Base-by-base conservation (phyloP, 2,329 filamentous ascomycete species). In the Exophiala lecanii-corni region DNA sequence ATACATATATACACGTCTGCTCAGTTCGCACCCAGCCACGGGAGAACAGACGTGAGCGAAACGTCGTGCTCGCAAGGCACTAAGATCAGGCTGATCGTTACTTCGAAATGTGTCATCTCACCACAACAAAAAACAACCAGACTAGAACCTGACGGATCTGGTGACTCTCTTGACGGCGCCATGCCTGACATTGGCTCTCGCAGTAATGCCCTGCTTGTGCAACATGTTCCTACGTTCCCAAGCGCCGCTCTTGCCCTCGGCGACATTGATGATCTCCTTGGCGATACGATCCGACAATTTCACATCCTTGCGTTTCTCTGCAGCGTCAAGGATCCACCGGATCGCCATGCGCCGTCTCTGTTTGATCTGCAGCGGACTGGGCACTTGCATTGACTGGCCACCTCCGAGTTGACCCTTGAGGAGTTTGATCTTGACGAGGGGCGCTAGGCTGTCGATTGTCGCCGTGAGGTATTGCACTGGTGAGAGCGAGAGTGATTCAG, bases 371-470 rank as follows among this genome's bases (percentile, higher is more conserved):
- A 97, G 72, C 1, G 92, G 91, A 16, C 82, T 73, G 0, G 92
- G 92, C 25, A 96, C 76, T 43, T 91, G 87, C 45, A 96, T 76
- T 9, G 87, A 78, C 25, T 79, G 76, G 65, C 92, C 92, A 71
- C 92, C 92, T 67, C 91, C 91, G 1, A 84, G 86, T 25, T 85
- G 78, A 55, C 88, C 89, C 58, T 80, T 80, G 57, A 88, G 77
- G 49, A 77, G 76, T 41, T 81, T 79, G 59, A 98, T 82, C 54
- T 84, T 83, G 59, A 98, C 72, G 12, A 98, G 76, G 7, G 92
- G 92, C 1, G 89, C 87, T 17, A 98, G 84, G 7, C 87, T 94
- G 73, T 98, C 92, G 58, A 98, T 82, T 21, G 89, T 89, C 21
- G 94, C 75, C 9, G 84, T 87, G 36, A 98, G 81, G 70, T 97